Evolutionary conservation across 805 yeast species (phyloP).

Genomic region (Saturnispora saitoi): DNA sequence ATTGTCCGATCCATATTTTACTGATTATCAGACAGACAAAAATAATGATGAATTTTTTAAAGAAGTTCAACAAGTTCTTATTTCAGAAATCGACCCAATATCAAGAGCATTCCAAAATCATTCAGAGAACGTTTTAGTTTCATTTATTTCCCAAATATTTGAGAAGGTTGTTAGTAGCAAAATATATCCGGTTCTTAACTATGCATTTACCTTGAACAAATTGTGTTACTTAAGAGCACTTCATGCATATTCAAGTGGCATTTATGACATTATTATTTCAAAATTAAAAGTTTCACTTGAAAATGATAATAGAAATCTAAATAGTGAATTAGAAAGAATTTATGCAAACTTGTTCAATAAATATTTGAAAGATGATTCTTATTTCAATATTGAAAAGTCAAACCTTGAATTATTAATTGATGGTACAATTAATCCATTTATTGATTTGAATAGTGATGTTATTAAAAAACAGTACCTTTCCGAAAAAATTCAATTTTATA

Average conservation of each 20-base stretch:
- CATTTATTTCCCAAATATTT: conserved; percentile 67
- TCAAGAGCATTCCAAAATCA: conserved; percentile 54
- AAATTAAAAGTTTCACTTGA: conserved; percentile 54
- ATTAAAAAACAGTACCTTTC: conserved; percentile 29
- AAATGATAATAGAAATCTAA: conserved; percentile 38
- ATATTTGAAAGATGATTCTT: conserved; percentile 55
- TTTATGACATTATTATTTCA: conserved; percentile 48
- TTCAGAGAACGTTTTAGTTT: conserved; percentile 54
- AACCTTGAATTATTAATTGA: conserved; percentile 49
- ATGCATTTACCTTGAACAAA: conserved; percentile 53
- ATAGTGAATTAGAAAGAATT: conserved; percentile 55
- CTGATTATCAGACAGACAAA: conserved; percentile 41
- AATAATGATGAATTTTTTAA: conserved; percentile 45
- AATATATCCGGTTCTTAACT: conserved; percentile 49
- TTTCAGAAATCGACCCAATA: conserved; percentile 66
- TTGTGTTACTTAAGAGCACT: conserved; percentile 71
- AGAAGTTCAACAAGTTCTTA: conserved; percentile 49
- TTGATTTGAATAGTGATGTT: conserved; percentile 31
- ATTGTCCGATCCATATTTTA: conserved; percentile 51
- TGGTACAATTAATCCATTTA: conserved; percentile 38
- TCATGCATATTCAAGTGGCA: conserved; percentile 52
- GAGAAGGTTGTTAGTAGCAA: conserved; percentile 59
- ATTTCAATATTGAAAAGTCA: conserved; percentile 64
- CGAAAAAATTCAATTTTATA: conserved; percentile 21
- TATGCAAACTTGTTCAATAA: conserved; percentile 67